Base-by-base conservation (phyloP, 208 protist genomes). In the Acanthamoeba sp. region DNA sequence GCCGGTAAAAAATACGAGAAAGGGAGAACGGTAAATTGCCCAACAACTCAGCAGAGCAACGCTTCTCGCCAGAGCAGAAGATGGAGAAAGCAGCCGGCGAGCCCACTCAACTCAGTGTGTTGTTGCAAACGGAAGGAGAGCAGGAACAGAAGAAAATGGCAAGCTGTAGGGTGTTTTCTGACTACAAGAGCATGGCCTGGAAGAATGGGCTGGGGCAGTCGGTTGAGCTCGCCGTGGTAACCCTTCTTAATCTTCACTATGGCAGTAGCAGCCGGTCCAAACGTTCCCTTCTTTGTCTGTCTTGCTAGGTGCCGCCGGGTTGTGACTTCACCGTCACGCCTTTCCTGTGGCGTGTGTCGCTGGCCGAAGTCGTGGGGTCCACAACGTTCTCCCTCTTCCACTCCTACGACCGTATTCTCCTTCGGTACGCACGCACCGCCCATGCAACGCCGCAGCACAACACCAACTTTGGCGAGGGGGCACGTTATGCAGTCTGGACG, bases 121-220 rank as follows among this genome's bases (percentile, higher is more conserved):
- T 73, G 64, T 38, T 36, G 9, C 32, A 87, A 1, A 34, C 20
- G 24, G 24, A 52, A 52, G 45, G 22, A 27, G 10, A 9, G 29
- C 6, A 87, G 78, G 27, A 87, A 55, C 38, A 40, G 48, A 66
- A 18, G n/a, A 62, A 7, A 9, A 66, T 66, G 85, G n/a, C 50
- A 2, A 92, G 57, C 20, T 66, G 50, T 18, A 6, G 87, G 12
- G 87, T 92, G 29, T 92, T 92, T 27, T 29, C 87, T 9, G 87
- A 92, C 57, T 92, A 92, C 40, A 92, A 55, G 36, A 50, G 27
- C 40, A 92, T 92, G 87, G 32, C 87, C 12, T 92, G 87, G 87
- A 92, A 92, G 87, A 92, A 92, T 57, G 87, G 87, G 7, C 87
- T 92, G 1, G 87, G 87, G 38, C 34, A 92, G 59, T 92, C 87